A percentile compares a stretch with the other conserved stretches of the same genome.
phyloP scores from a whole-genome alignment of 2,329 filamentous ascomycete species.

The Cadophora sp. region DNA sequence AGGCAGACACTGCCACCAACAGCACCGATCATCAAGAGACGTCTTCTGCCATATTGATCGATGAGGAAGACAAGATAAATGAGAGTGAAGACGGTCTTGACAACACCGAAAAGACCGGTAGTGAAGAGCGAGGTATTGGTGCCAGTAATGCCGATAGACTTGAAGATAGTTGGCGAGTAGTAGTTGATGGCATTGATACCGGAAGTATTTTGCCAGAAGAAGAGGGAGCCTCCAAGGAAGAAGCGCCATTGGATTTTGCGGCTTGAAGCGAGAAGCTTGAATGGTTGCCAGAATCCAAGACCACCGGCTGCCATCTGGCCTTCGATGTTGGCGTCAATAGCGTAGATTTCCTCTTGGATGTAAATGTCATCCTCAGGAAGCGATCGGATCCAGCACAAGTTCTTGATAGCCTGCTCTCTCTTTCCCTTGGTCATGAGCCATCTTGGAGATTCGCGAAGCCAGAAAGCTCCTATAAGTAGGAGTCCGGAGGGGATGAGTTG shows the following conservation, averaged over 20 bases:
- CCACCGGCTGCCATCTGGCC: constrained; percentile 68
- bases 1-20: constrained; percentile 67
- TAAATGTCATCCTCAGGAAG: constrained; percentile 25
- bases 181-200: constrained; percentile 70
- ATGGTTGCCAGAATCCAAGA: constrained; percentile 77
- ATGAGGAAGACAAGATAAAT: constrained; percentile 74
- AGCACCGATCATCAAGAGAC: constrained; percentile 70
- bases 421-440: constrained; percentile 71
- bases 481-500: constrained; percentile 72
- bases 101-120: constrained; percentile 78
- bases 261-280: constrained; percentile 49
- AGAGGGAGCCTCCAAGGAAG: constrained; percentile 71
- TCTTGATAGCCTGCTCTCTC: constrained; percentile 62
- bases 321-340: constrained; percentile 74
- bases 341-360: constrained; percentile 76
- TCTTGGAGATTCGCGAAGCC: constrained; percentile 70
- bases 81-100: constrained; percentile 73
- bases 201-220: constrained; percentile 78
- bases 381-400: constrained; percentile 64
- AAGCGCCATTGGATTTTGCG: constrained; percentile 28
- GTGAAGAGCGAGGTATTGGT: constrained; percentile 66
- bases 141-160: constrained; percentile 62
- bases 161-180: constrained; percentile 74
- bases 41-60: constrained; percentile 66
- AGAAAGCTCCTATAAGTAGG: constrained; percentile 62